Conservation (phyloP, 1,284 basidiomycete species). For the Puccinia coronata region DNA sequence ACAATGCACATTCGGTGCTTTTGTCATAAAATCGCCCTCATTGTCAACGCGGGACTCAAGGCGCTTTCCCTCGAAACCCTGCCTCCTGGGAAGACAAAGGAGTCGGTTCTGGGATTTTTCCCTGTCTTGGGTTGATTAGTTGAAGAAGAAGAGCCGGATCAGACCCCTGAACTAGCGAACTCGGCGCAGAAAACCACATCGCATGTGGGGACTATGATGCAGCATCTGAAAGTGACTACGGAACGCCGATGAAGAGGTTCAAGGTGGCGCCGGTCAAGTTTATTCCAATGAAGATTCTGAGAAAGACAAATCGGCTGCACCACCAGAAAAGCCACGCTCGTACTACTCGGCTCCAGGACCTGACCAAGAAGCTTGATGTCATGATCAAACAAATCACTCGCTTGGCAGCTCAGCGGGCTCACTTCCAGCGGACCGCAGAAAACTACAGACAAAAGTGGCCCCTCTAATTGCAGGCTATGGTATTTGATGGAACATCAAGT, state of each 20-base stretch:
- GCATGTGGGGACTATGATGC: background rate
- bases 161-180: background rate
- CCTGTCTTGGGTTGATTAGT: background rate
- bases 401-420: background rate
- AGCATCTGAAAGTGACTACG: background rate
- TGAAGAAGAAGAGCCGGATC: background rate
- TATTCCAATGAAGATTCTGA: background rate
- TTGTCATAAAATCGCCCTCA: background rate
- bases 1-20: background rate
- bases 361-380: background rate
- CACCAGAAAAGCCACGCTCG: background rate
- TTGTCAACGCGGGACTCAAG: background rate
- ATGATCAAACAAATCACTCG: background rate
- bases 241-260: background rate
- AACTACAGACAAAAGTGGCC: background rate
- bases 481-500: conserved; percentile 21
- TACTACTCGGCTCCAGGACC: background rate
- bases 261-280: background rate
- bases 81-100: no score
- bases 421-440: background rate
- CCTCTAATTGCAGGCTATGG: background rate
- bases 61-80: background rate
- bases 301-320: background rate
- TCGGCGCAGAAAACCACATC: background rate
- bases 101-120: background rate